phyloP scores from a whole-genome alignment of 2,329 filamentous ascomycete species.

The Tolypocladium cylindrosporum region DNA sequence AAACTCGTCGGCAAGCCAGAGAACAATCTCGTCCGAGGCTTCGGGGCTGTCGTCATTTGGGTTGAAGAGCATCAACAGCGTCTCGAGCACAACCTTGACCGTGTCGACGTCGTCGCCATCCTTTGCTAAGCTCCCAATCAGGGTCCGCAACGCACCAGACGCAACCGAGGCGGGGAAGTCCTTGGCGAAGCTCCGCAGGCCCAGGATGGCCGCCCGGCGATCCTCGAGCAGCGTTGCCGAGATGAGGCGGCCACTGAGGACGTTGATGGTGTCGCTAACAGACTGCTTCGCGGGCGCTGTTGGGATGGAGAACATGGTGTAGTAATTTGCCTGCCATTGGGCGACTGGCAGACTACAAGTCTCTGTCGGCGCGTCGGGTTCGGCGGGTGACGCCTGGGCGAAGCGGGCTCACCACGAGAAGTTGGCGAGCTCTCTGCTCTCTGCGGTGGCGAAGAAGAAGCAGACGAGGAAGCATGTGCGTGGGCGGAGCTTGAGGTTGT shows the following conservation, averaged over 20 bases:
- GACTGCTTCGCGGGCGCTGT: slow-evolving; percentile 88
- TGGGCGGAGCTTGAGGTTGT: not conserved
- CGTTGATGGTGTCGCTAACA: slow-evolving; percentile 86
- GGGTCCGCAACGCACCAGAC: slow-evolving; percentile 77
- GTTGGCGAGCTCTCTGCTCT: not conserved
- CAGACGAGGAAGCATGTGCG: not conserved
- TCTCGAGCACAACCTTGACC: slow-evolving; percentile 89
- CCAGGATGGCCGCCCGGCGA: slow-evolving; percentile 83
- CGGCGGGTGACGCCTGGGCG: not conserved
- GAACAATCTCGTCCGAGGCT: slow-evolving; percentile 87
- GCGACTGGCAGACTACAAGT: slow-evolving; percentile 1
- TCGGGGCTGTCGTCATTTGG: slow-evolving; percentile 67
- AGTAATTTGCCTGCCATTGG: slow-evolving; percentile 19
- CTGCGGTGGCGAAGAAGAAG: not conserved
- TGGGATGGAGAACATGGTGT: slow-evolving; percentile 52
- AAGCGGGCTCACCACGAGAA: not conserved
- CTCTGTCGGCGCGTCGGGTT: not conserved
- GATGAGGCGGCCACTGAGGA: slow-evolving; percentile 75
- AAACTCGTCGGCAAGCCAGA: slow-evolving; percentile 97
- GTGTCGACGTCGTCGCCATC: slow-evolving; percentile 95
- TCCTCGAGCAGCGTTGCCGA: slow-evolving; percentile 92
- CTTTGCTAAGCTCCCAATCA: slow-evolving; percentile 76
- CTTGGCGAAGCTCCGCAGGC: slow-evolving; percentile 90
- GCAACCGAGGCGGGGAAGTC: slow-evolving; percentile 93
- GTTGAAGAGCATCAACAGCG: slow-evolving; percentile 82